phyloP scores from a whole-genome alignment of 352 stramenopile species.

The Aphanomyces stellatus region DNA sequence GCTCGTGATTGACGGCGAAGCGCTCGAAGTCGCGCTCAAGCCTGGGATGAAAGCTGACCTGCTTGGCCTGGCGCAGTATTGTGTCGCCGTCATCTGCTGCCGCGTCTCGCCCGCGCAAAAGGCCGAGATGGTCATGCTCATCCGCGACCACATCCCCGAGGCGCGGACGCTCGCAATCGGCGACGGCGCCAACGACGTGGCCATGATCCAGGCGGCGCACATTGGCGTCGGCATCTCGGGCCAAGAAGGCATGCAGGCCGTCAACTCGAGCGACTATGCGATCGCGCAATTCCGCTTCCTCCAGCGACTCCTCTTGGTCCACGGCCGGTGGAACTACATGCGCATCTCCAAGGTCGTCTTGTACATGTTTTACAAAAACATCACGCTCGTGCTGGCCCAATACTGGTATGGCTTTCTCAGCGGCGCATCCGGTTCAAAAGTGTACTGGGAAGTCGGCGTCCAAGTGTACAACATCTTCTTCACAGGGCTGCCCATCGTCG shows the following conservation, averaged over 20 bases:
- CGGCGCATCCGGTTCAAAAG: slow-evolving; percentile 84
- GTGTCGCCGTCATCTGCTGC: slow-evolving; percentile 76
- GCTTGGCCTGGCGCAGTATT: slow-evolving; percentile 53
- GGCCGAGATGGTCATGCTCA: slow-evolving; percentile 65
- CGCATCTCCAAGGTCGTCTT: slow-evolving; percentile 85
- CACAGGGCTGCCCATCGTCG: slow-evolving; percentile 87
- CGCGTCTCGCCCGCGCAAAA: slow-evolving; percentile 82
- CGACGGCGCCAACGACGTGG: slow-evolving; percentile 91
- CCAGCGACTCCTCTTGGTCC: slow-evolving; percentile 82
- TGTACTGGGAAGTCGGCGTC: slow-evolving; percentile 78
- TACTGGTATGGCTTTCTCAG: slow-evolving; percentile 91
- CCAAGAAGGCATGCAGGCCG: slow-evolving; percentile 91
- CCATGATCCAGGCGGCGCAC: slow-evolving; percentile 92
- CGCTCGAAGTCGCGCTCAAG: slow-evolving; percentile 48
- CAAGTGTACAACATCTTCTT: slow-evolving; percentile 94
- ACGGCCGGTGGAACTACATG: slow-evolving; percentile 89
- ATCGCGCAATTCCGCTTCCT: slow-evolving; percentile 92
- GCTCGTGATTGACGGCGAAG: slow-evolving; percentile 66
- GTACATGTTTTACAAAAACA: slow-evolving; percentile 95
- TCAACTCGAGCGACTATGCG: slow-evolving; percentile 91
- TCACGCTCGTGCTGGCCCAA: slow-evolving; percentile 81
- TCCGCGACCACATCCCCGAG: slow-evolving; percentile 45
- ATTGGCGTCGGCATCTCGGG: slow-evolving; percentile 91
- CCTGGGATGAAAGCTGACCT: slow-evolving; percentile 42
- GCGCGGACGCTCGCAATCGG: slow-evolving; percentile 82